Conservation (phyloP, 2,329 filamentous ascomycete species). For the Penicillium sp. region DNA sequence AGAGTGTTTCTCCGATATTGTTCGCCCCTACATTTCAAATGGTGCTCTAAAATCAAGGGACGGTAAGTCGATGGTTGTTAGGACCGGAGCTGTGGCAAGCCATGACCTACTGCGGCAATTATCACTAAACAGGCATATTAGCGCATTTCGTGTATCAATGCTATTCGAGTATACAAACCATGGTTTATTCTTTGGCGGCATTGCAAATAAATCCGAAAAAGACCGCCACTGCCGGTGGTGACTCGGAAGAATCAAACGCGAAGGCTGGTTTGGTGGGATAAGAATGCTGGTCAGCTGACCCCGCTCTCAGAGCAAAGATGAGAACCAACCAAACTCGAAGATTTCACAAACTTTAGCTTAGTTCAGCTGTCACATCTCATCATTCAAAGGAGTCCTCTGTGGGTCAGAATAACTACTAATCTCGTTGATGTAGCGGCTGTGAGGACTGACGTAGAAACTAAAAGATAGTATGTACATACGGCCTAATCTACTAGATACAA, state of each 20-base stretch:
- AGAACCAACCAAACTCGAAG: not conserved
- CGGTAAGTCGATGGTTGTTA: not conserved
- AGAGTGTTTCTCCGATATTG: too few relatives aligned
- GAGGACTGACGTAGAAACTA: too few relatives aligned
- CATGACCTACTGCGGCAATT: slow-evolving; percentile 21
- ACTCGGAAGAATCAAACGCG: not conserved
- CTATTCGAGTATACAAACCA: slow-evolving; percentile 1
- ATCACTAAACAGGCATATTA: slow-evolving; percentile 11
- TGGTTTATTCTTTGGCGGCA: not conserved
- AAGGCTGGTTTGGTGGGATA: not conserved
- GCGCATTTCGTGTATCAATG: not conserved
- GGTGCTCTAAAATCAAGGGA: slow-evolving; percentile 4
- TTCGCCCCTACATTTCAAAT: slow-evolving; percentile 12
- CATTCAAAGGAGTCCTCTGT: too few relatives aligned
- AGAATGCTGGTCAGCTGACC: slow-evolving; percentile 1
- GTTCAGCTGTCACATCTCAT: too few relatives aligned
- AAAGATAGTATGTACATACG: too few relatives aligned
- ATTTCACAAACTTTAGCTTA: not conserved
- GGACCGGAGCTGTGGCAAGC: not conserved
- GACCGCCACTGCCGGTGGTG: not conserved
- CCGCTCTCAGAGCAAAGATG: not conserved
- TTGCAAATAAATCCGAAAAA: not conserved
- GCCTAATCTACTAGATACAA: too few relatives aligned
- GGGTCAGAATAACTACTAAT: too few relatives aligned
- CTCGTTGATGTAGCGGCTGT: too few relatives aligned